Percentiles rank a stretch among this genome's conserved stretches.
Evolutionary conservation across 2,329 filamentous ascomycete genomes (phyloP).

Genomic region (Orbilia oligospora): DNA sequence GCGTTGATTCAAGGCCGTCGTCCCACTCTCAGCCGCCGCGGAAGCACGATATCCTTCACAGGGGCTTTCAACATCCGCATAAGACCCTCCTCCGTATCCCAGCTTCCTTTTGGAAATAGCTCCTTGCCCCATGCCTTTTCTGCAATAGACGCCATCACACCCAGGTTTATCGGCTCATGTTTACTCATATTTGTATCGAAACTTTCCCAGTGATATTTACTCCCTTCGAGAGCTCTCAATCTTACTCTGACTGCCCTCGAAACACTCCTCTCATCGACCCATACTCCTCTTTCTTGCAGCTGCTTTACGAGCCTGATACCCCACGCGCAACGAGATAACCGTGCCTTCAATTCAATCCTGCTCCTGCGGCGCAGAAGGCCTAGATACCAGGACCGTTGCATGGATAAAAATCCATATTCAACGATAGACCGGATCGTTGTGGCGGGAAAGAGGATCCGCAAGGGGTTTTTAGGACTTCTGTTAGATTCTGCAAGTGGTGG

Average conservation of each 20-base stretch:
- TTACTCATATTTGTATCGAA: slow-evolving; percentile 59
- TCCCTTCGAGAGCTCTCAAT: slow-evolving; percentile 58
- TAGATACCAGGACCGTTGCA: slow-evolving; percentile 44
- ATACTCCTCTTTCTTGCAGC: slow-evolving; percentile 60
- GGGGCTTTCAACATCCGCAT: slow-evolving; percentile 45
- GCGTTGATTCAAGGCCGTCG: slow-evolving; percentile 3
- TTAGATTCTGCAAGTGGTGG: slow-evolving; percentile 38
- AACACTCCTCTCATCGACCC: slow-evolving; percentile 61
- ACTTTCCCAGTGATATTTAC: slow-evolving; percentile 48
- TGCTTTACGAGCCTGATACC: slow-evolving; percentile 60
- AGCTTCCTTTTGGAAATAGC: slow-evolving; percentile 54
- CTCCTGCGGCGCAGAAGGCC: slow-evolving; percentile 24
- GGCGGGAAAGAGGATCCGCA: slow-evolving; percentile 61
- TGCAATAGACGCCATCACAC: slow-evolving; percentile 51
- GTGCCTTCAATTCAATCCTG: slow-evolving; percentile 25
- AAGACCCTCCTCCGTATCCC: slow-evolving; percentile 47
- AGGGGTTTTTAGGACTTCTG: slow-evolving; percentile 56
- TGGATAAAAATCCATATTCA: slow-evolving; percentile 63
- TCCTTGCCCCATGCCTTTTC: slow-evolving; percentile 61
- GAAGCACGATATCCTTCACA: slow-evolving; percentile 42
- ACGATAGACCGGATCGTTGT: slow-evolving; percentile 59
- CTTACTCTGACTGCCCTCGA: slow-evolving; percentile 62
- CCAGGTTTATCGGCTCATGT: slow-evolving; percentile 51
- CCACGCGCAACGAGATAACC: slow-evolving; percentile 56
- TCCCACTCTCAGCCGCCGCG: slow-evolving; percentile 30